Evolutionary conservation across 202 grass and related monocot genomes (phyloP).

Genomic region (Carex arenaria): DNA sequence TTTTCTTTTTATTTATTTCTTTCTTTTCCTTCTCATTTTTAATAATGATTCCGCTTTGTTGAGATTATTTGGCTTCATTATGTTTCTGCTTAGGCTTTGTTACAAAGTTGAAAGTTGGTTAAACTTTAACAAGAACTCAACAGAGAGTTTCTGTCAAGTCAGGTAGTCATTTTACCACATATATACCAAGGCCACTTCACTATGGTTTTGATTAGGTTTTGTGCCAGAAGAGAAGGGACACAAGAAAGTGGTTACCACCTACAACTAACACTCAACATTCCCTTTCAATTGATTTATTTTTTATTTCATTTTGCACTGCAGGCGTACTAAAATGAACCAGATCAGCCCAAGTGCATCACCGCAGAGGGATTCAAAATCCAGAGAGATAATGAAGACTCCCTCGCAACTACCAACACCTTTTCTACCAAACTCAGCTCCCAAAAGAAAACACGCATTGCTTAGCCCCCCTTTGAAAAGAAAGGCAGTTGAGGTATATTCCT

Average conservation of each 20-base stretch:
- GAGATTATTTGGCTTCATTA: background rate
- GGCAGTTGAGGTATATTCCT: constrained; percentile 39
- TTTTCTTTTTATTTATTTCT: constrained; percentile 20
- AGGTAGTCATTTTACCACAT: background rate
- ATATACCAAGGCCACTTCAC: background rate
- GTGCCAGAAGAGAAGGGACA: background rate
- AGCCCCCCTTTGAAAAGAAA: constrained; percentile 53
- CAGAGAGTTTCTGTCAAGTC: background rate
- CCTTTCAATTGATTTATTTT: constrained; percentile 17
- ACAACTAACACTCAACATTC: background rate
- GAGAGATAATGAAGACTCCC: constrained; percentile 35
- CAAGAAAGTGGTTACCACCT: background rate
- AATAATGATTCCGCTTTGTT: background rate
- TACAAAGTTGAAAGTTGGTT: background rate
- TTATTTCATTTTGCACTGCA: constrained; percentile 33
- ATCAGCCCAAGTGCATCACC: constrained; percentile 33
- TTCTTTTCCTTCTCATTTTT: background rate
- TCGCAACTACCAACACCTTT: constrained; percentile 28
- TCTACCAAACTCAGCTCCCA: constrained; percentile 17
- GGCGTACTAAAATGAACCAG: constrained; percentile 42
- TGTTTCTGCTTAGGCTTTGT: background rate
- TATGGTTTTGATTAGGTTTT: background rate
- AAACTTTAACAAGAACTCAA: background rate
- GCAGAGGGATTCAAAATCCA: constrained; percentile 29
- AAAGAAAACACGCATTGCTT: constrained; percentile 41